Evolutionary conservation across 805 yeast genomes (phyloP), one percentile per base, ranked within the genome.

Genomic region (Candida xiaguanensis): DNA sequence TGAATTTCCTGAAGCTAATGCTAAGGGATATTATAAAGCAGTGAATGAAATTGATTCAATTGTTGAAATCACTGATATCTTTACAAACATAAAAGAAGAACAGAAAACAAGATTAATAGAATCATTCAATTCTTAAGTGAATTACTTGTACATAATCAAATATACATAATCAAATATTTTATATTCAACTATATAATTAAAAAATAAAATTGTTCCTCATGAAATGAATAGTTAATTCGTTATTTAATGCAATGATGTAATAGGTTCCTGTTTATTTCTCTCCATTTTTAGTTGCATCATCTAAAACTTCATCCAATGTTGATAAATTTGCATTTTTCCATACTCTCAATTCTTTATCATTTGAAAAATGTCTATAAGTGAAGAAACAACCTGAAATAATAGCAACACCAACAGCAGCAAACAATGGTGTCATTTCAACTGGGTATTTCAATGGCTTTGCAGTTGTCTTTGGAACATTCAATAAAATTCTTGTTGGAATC

Each of bases 41-140:
- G 58, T 82, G 24, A 65, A 58, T 16, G 68, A 70, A 34, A 65
- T 91, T 33, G 95, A 87, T 39, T 87, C 81, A 24, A 65, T 88
- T n/a, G 88, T 83, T 36, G 98, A 93, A 50, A 85, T 91, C 15
- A 79, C 87, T 5, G 87, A 78, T 45, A 78, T 85, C 43, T 86
- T 85, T 62, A 75, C 86, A 22, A 91, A 88, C 56, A 66, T 77
- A 48, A 72, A 65, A 43, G 74, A 69, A 20, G 46, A 43, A 27
- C 35, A 38, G 17, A 17, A 31, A 16, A 4, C 22, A 15, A 23
- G 40, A 29, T 9, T 36, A 9, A 23, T 19, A 25, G 36, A 34
- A 23, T 34, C 30, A 15, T 34, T 24, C 30, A 34, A 23, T 25
- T 34, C 30, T 22, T 32, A 32, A 11, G 5, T 13, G 19, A 20